Percentiles rank a stretch among this genome's conserved stretches.
These are phyloP conservation scores for Orychophragmus violaceus DNA, from an alignment of 345 rosid species.

Conservation along the genomic window DNA sequence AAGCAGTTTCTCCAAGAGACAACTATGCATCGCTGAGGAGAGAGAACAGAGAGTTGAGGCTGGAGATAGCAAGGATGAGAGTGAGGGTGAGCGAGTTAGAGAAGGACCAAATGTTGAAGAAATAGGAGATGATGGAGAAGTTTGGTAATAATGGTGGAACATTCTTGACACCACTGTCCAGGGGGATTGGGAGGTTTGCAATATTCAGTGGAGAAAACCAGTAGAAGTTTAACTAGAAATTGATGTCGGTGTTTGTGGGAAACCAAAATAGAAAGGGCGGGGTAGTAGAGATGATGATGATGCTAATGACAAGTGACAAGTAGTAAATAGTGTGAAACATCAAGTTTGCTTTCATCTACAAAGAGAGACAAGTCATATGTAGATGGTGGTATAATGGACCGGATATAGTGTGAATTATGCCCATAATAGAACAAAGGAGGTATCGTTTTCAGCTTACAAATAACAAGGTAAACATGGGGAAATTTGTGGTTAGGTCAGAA, in stretches of 20 bases:
- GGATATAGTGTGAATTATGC: neutral
- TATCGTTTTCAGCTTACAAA: constrained; percentile 20
- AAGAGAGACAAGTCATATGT: constrained; percentile 19
- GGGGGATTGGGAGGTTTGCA: too few species aligned
- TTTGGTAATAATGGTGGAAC: constrained; percentile 55
- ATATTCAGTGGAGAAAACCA: constrained; percentile 50
- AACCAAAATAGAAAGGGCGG: constrained; percentile 45
- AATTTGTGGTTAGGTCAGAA: constrained; percentile 4
- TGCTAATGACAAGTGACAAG: neutral
- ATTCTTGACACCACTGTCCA: constrained; percentile 58
- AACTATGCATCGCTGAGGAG: too few species aligned
- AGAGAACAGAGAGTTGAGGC: constrained; percentile 92
- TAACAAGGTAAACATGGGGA: constrained; percentile 22
- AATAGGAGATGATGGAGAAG: constrained; percentile 68
- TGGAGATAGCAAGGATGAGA: constrained; percentile 91
- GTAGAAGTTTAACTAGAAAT: constrained; percentile 44
- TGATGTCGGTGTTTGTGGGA: constrained; percentile 41
- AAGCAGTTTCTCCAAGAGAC: constrained; percentile 87
- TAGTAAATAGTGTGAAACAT: constrained; percentile 1
- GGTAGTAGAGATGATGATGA: too few species aligned
- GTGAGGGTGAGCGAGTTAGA: constrained; percentile 91
- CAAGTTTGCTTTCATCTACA: neutral
- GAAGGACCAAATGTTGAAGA: constrained; percentile 82
- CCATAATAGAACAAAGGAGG: constrained; percentile 6
- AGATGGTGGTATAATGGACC: constrained; percentile 11